These are phyloP conservation scores for Lactifluus hygrophoroides DNA, from an alignment of 768 basidiomycete species.

Conservation along the genomic window DNA sequence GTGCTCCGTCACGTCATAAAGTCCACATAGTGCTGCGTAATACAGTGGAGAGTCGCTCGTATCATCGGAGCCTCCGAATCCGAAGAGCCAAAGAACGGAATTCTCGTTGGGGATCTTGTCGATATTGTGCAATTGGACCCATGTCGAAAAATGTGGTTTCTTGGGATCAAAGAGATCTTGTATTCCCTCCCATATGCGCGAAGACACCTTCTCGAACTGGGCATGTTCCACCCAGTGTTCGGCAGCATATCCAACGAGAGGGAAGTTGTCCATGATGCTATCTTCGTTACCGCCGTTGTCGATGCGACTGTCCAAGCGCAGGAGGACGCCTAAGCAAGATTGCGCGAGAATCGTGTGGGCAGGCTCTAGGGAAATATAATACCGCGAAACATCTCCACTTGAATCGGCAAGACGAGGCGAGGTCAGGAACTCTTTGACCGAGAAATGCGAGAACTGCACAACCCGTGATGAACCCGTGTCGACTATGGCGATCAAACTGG, in stretches of 20 bases:
- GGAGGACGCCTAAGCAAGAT: too few relatives aligned
- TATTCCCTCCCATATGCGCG: neutral
- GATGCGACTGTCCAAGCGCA: neutral
- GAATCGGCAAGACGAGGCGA: too few relatives aligned
- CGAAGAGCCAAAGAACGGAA: neutral
- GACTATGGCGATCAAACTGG: neutral
- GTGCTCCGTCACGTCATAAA: neutral
- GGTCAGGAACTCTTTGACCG: too few relatives aligned
- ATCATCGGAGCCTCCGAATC: neutral
- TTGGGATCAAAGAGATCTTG: too few relatives aligned
- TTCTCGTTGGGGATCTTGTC: neutral
- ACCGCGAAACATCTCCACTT: too few relatives aligned
- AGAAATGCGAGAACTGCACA: too few relatives aligned
- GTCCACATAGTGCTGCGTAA: neutral
- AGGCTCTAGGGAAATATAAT: too few relatives aligned
- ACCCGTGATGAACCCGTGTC: neutral
- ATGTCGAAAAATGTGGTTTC: neutral
- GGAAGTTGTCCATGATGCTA: neutral
- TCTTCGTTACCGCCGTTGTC: neutral
- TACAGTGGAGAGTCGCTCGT: neutral
- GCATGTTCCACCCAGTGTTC: too few relatives aligned
- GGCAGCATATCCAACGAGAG: too few relatives aligned
- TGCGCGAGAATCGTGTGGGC: too few relatives aligned
- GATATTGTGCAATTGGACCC: neutral
- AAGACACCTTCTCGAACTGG: too few relatives aligned